Evolutionary conservation across 345 rosid genomes (phyloP).

Genomic region (Turnera subulata): DNA sequence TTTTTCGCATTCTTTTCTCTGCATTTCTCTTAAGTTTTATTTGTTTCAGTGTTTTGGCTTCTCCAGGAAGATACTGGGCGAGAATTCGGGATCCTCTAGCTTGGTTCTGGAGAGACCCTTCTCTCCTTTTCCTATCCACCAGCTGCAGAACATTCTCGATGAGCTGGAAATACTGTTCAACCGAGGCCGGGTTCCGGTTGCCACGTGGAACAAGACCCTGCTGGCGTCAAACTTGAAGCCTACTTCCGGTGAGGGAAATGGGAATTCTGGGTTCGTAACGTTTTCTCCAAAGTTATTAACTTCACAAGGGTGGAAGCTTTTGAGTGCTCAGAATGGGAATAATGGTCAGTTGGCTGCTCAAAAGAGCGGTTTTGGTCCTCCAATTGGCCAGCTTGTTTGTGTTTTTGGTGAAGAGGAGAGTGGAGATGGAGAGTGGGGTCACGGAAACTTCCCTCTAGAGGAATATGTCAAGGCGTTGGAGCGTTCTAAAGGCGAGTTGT

Average conservation of each 20-base stretch:
- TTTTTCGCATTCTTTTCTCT: constrained; percentile 9
- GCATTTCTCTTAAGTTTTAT: constrained; percentile 28
- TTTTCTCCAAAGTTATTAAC: constrained; percentile 75
- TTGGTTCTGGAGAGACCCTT: constrained; percentile 83
- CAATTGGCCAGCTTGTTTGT: constrained; percentile 51
- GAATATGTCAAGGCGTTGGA: constrained; percentile 83
- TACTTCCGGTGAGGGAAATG: constrained; percentile 41
- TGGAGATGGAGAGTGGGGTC: constrained; percentile 88
- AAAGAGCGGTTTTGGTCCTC: constrained; percentile 39
- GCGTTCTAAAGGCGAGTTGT: constrained; percentile 84
- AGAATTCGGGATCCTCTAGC: constrained; percentile 37
- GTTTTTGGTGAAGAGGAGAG: constrained; percentile 66
- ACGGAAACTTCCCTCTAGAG: constrained; percentile 83
- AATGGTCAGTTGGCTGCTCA: constrained; percentile 23
- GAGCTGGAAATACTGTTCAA: constrained; percentile 66
- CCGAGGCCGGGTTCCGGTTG: constrained; percentile 65
- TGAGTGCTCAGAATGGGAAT: constrained; percentile 38
- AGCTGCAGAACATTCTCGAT: constrained; percentile 30
- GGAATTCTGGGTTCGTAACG: constrained; percentile 66
- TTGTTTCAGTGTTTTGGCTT: constrained; percentile 40
- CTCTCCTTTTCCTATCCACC: constrained; percentile 76
- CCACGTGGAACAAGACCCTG: constrained; percentile 61
- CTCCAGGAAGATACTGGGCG: constrained; percentile 62
- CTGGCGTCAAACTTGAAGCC: constrained; percentile 48
- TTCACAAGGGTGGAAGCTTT: constrained; percentile 53